These are phyloP conservation scores for Erythrophleum fordii DNA, from an alignment of 306 rosid genomes.

Conservation along the genomic window DNA sequence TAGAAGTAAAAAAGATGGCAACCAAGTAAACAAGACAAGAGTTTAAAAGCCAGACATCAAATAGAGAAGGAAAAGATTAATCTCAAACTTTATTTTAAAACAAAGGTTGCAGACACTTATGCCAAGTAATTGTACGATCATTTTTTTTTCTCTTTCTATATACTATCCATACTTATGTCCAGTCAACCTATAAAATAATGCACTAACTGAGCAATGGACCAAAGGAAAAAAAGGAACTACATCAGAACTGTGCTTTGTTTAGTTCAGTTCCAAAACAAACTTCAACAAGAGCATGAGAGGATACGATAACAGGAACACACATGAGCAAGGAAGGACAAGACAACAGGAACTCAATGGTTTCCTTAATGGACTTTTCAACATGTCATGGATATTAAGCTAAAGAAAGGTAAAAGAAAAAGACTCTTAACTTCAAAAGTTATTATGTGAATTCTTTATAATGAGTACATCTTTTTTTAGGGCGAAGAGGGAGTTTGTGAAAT, in stretches of 20 bases:
- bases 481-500: background rate
- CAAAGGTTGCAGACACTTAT: slow-evolving; percentile 11
- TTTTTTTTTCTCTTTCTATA: background rate
- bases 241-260: background rate
- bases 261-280: background rate
- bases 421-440: background rate
- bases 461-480: background rate
- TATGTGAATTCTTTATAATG: background rate
- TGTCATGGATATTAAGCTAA: background rate
- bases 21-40: background rate
- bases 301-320: background rate
- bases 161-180: background rate
- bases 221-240: background rate
- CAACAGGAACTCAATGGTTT: background rate
- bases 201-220: background rate
- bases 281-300: background rate
- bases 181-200: background rate
- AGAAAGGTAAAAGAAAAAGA: background rate
- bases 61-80: background rate
- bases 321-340: background rate
- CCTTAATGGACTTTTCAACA: background rate
- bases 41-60: background rate
- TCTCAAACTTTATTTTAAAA: background rate
- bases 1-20: background rate
- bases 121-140: background rate